Evolutionary conservation across 108 stramenopile genomes (phyloP).

Genomic region (Parietichytrium sp.): DNA sequence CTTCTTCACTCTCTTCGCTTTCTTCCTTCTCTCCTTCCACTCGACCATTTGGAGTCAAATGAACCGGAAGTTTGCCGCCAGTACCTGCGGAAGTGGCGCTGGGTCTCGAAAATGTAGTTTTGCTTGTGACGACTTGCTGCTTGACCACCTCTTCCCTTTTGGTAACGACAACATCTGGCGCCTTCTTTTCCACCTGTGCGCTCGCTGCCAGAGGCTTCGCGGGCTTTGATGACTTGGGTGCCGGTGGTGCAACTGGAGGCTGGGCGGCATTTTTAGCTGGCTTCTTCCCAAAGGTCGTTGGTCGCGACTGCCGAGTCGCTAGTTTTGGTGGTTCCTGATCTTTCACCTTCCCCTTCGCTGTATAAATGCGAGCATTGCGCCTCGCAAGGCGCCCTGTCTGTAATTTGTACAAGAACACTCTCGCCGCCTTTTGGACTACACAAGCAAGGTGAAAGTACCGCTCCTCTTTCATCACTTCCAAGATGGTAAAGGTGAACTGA

Average conservation of each 20-base stretch:
- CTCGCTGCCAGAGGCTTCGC: not conserved
- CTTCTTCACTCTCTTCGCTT: not conserved
- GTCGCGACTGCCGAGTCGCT: no score
- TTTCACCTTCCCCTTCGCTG: not conserved
- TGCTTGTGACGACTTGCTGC: not conserved
- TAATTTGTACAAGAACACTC: not conserved
- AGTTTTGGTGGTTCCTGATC: not conserved
- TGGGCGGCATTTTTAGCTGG: not conserved
- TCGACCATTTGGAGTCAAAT: not conserved
- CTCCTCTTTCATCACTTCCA: constrained; percentile 21
- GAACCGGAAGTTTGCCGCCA: not conserved
- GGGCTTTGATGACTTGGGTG: not conserved
- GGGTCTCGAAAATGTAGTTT: not conserved
- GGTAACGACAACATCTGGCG: not conserved
- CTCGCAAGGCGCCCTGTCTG: no score
- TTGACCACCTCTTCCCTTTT: not conserved
- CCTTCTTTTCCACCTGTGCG: not conserved
- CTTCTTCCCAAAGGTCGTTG: no score
- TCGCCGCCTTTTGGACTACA: not conserved
- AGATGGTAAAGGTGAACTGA: constrained; percentile 9
- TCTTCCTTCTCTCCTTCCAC: not conserved
- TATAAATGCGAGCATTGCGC: not conserved
- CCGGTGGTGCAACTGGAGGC: not conserved
- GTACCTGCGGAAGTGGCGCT: not conserved
- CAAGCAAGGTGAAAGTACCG: not conserved